Evolutionary conservation across 768 basidiomycete genomes (phyloP), one percentile per base, ranked within the genome.

Genomic region (Leucocoprinus leucothites): DNA sequence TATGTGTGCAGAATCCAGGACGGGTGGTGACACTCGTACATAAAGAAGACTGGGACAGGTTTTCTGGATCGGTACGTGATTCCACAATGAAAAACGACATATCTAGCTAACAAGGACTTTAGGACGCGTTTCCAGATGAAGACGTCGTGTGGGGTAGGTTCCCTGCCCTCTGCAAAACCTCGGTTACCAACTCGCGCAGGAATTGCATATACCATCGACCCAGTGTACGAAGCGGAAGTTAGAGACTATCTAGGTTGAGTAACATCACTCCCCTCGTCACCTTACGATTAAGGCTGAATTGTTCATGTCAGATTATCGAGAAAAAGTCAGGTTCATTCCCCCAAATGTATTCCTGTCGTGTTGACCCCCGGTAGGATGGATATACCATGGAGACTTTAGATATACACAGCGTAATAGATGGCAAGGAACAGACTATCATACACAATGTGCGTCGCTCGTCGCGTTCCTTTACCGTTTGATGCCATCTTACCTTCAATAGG

Each of bases 1-100:
- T 13, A 18, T n/a, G 7, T 43, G 47, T 38, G 3, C 59, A 92
- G 90, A 82, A 75, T 48, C 94, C 94, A 2, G 94, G 94, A 2
- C 74, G 93, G 41, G 95, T 96, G 1, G 94, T 96, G 0, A 98
- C 94, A 0, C 76, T 98, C 2, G 77, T 97, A 8, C 88, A 90
- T 61, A 89, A 91, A 56, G 84, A 87, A 65, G 91, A 96, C 43
- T 98, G 95, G 95, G 85, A 86, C 34, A 66, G 69, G 11, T 85
- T 90, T 64, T 88, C 88, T 5, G 73, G 64, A n/a, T 79, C 82
- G 16, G 91, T 90, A 59, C 57, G 82, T 9, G 22, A n/a, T 7
- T 1, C n/a, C n/a, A 16, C 18, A 16, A 16, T 14, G 26, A n/a
- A 24, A 1, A 18, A 9, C n/a, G 22, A 19, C 1, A 24, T 40